Base-by-base conservation (phyloP, 2,329 filamentous ascomycete genomes). In the Aspergillus bombycis region DNA sequence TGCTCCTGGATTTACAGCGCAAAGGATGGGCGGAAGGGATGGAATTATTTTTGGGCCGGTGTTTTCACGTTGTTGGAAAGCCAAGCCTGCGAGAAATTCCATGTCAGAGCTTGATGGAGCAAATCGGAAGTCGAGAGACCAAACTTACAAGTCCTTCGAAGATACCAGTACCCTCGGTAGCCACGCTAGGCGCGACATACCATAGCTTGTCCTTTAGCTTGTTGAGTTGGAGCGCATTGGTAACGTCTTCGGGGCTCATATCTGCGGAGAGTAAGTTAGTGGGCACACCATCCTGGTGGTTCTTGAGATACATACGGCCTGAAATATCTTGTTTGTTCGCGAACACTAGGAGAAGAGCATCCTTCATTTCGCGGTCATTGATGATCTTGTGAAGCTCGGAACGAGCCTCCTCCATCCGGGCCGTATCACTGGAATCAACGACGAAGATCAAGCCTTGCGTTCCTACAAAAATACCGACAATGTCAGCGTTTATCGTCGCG, bases 381-480 rank as follows among this genome's bases (percentile, higher is more conserved):
- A 98, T 93, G 82, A 98, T 98, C 76, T 94, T 91, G 83, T 97
- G 93, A 69, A 99, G 85, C 80, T 99, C 95, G 78, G 93, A 91
- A 73, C 90, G 88, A 62, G 95, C 95, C 83, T 98, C 95, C 62
- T 95, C 92, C 80, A 99, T 93, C 78, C 95, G 91, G 72, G 88
- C 89, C 69, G 90, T 91, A 81, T 98, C 95, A 74, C 92, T 95
- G 67, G 92, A 96, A 83, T 99, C 95, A 75, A 99, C 93, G 71
- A 99, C 95, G 84, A 98, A 99, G 83, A 99, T 97, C 73, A 99
- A 87, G 75, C 94, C 95, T 84, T 98, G 95, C 64, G 95, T 98
- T 76, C 94, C 90, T 95, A 77, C 57, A 55, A 43, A 60, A 41
- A 26, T 32, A 41, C 41, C 50, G 41, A 41, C 10, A 16, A 52